A percentile compares a stretch with the other conserved stretches of the same genome.
phyloP scores from a whole-genome alignment of 768 basidiomycete species.

The Crepidotus variabilis region DNA sequence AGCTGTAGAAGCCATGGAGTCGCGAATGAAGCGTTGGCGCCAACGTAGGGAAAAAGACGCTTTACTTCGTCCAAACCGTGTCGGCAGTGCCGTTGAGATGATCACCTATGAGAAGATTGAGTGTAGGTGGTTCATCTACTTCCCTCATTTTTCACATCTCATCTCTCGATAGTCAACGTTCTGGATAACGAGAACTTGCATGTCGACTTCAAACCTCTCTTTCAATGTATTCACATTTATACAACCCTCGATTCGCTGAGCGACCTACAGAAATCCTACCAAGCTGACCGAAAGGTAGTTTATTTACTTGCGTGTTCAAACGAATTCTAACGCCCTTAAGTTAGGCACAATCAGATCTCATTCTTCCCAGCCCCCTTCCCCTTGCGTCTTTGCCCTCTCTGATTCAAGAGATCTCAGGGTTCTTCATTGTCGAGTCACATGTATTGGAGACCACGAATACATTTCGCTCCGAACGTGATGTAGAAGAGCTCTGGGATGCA shows the following conservation, averaged over 20 bases:
- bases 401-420: conserved; percentile 92
- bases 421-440: conserved; percentile 94
- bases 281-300: conserved; percentile 89
- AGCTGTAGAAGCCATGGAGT: conserved; percentile 89
- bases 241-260: conserved; percentile 86
- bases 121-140: conserved; percentile 50
- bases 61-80: conserved; percentile 66
- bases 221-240: conserved; percentile 97
- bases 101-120: conserved; percentile 93
- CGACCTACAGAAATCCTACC: conserved; percentile 88
- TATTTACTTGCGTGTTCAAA: background rate
- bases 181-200: conserved; percentile 85
- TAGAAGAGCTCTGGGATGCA: conserved; percentile 94
- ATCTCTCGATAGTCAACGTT: conserved; percentile 64
- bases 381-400: conserved; percentile 66
- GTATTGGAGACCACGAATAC: conserved; percentile 84
- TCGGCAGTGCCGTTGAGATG: conserved; percentile 90
- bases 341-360: conserved; percentile 95
- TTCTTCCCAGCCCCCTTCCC: conserved; percentile 74
- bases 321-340: conserved; percentile 4
- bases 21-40: conserved; percentile 79
- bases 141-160: conserved; percentile 8
- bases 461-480: conserved; percentile 88
- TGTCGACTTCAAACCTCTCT: conserved; percentile 93
- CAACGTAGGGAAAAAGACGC: conserved; percentile 80